Base-by-base conservation (phyloP, 148 eudicot species). In the Pouteria glomerata region DNA sequence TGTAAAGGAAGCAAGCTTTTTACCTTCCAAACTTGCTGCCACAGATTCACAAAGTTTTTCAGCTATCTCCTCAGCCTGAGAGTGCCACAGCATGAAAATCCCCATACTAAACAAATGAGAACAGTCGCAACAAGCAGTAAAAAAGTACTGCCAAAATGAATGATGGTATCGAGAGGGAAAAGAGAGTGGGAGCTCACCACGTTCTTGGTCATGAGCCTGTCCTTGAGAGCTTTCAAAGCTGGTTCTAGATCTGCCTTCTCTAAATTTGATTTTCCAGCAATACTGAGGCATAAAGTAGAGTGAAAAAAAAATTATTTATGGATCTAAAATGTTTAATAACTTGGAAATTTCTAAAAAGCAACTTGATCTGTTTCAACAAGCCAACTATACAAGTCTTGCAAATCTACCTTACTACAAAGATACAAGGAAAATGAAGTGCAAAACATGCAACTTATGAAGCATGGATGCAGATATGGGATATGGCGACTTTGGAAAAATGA, bases 21-120 rank as follows among this genome's bases (percentile, higher is more conserved):
- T 94, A 61, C 97, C 98, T 74, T 85, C 97, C 62, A 94, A 87
- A 73, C 97, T 94, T 62, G 86, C 87, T 59, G 97, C 90, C 62
- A 94, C 97, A 73, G 98, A 94, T 72, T 94, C 96, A 78, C 98
- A 94, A 10, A 94, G 96, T 53, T 93, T 93, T 80, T 88, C 94
- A 68, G 98, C 94, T 69, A 93, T 93, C 80, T 93, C 98, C 78
- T 93, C 98, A 59, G 96, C 98, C 93, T 93, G 80, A 67, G 72
- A 57, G 18, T 26, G 33, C 16, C 61, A 57, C 24, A 57, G 27
- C 18, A 57, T 57, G 18, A 57, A 14, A 57, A 57, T 57, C 19
- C 16, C 61, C 16, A 57, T 26, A 24, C 12, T 24, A 7, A 29
- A 24, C 3, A 4, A 12, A 1, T 3, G 23, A 51, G 57, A 53